Base-by-base conservation (phyloP, 176 grass and related monocot genomes). In the Zoysia pacifica region DNA sequence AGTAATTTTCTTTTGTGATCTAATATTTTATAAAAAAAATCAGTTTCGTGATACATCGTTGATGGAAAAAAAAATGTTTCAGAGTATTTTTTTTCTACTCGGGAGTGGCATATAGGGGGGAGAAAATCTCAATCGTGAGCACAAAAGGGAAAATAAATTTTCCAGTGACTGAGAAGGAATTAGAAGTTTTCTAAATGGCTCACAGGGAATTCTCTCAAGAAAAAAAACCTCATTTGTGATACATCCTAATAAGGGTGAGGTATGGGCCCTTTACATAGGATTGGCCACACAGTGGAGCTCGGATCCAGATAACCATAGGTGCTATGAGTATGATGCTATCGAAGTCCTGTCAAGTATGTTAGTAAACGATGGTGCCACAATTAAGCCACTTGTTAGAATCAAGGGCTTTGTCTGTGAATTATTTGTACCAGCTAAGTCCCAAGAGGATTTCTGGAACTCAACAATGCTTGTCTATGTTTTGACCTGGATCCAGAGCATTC, bases 231-330 rank as follows among this genome's bases (percentile, higher is more conserved):
- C 62, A 7, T 94, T 87, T 91, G 87, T 85, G 44, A 83, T 98
- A 78, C 81, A 83, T 56, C 95, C 95, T 76, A 83, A 15, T 52
- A 89, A 87, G 70, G 95, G 88, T 87, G 95, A 94, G 75, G 88
- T 98, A 39, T 98, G 95, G 95, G 87, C 95, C 65, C 72, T 98
- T 78, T 93, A 83, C 67, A 98, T 91, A 90, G 78, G 89, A 46
- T 98, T 92, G 95, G 83, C 72, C 86, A 89, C 81, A 46, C 73
- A 88, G 16, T 98, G 95, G 95, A 80, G 75, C 71, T 90, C 78
- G 76, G 86, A 94, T 87, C 76, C 95, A 80, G 83, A 87, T 79
- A 90, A 67, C 61, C 83, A 94, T 78, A 92, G 87, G 63, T 84
- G 64, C 40, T 94, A 89, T 76, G 87, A 91, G 48, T 98, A 98